phyloP scores from a whole-genome alignment of 495 filamentous ascomycete genomes.

The Xylaria nigripes region DNA sequence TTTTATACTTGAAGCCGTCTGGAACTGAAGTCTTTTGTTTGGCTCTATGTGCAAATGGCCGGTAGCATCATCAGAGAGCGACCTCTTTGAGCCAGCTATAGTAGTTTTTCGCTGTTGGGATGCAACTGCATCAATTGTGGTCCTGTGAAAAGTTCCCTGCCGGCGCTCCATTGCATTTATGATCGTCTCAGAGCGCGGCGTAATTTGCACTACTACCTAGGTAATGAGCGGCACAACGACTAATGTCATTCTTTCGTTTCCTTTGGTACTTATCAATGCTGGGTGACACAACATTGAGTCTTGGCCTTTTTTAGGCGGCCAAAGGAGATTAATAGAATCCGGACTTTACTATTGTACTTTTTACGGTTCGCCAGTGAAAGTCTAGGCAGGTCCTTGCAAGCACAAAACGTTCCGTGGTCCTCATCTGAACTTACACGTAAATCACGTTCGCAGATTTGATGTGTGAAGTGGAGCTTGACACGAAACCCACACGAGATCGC shows the following conservation, averaged over 20 bases:
- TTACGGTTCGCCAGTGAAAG: background rate
- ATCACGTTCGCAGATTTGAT: too few species aligned
- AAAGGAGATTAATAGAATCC: background rate
- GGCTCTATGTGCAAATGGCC: background rate
- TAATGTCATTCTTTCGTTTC: background rate
- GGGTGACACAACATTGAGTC: background rate
- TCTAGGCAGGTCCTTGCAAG: too few species aligned
- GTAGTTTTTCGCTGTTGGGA: slow-evolving; percentile 17
- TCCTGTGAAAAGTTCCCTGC: slow-evolving; percentile 19
- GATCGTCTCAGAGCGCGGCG: background rate
- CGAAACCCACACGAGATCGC: slow-evolving; percentile 5
- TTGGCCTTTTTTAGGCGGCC: background rate
- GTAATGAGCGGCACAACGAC: too few species aligned
- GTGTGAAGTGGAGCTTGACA: background rate
- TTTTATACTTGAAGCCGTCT: slow-evolving; percentile 13
- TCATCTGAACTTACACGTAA: too few species aligned
- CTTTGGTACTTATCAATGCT: background rate
- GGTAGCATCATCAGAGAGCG: slow-evolving; percentile 2
- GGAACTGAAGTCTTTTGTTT: slow-evolving; percentile 13
- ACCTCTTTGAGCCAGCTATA: slow-evolving; percentile 17
- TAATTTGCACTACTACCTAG: background rate
- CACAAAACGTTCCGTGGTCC: too few species aligned
- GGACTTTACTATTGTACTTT: too few species aligned
- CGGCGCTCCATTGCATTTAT: slow-evolving; percentile 17
- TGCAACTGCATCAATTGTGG: slow-evolving; percentile 21